Percentiles rank a stretch among this genome's conserved stretches.
These are phyloP conservation scores for Trypanosoma caninum DNA, from an alignment of 208 protist genomes.

Conservation along the genomic window DNA sequence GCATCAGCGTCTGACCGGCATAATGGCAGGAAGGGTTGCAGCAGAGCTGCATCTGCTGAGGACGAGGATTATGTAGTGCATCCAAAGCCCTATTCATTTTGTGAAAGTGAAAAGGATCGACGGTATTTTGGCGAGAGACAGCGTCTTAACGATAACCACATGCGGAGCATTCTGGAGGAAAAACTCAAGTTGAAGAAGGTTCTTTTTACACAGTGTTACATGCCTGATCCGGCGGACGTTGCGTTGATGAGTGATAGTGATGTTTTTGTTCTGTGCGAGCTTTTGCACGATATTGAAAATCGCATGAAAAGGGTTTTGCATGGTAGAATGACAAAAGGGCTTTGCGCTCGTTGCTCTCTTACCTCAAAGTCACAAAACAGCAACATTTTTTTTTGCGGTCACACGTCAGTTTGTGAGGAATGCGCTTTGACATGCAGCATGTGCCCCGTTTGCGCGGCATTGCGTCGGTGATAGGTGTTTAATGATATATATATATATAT, in stretches of 20 bases:
- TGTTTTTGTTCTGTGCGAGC: slow-evolving; percentile 44
- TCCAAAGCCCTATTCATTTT: background rate
- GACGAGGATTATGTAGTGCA: slow-evolving; percentile 28
- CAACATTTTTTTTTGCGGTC: slow-evolving; percentile 32
- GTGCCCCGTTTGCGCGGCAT: slow-evolving; percentile 61
- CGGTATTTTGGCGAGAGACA: background rate
- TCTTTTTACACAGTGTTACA: slow-evolving; percentile 50
- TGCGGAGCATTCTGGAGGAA: slow-evolving; percentile 43
- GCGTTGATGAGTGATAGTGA: slow-evolving; percentile 73
- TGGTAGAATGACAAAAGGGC: slow-evolving; percentile 37
- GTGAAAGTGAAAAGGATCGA: background rate
- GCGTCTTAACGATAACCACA: slow-evolving; percentile 24
- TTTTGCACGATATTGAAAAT: slow-evolving; percentile 28
- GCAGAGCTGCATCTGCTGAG: too few species aligned
- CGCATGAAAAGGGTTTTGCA: slow-evolving; percentile 38
- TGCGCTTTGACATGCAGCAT: slow-evolving; percentile 22
- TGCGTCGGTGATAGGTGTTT: slow-evolving; percentile 2
- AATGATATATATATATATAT: background rate
- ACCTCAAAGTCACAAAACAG: slow-evolving; percentile 3
- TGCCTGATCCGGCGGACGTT: slow-evolving; percentile 58
- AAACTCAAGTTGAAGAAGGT: slow-evolving; percentile 39
- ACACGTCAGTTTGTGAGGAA: slow-evolving; percentile 38
- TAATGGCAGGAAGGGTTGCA: background rate
- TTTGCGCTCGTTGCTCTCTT: slow-evolving; percentile 36
- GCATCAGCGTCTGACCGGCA: background rate